Conservation (phyloP, 805 yeast species). For the Cyberlindnera sargentensis region DNA sequence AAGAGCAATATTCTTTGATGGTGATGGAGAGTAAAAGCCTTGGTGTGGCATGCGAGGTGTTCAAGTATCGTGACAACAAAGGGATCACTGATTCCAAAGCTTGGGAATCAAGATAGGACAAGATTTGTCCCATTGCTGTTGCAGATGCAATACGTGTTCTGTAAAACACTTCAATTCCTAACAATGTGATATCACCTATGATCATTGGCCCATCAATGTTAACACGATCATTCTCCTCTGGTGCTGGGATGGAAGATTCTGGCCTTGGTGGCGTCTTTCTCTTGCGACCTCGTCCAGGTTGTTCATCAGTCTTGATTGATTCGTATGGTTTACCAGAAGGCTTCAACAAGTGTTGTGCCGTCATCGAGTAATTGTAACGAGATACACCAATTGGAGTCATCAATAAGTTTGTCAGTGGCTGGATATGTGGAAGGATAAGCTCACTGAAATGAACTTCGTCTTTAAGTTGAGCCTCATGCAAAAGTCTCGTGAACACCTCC, state of each 20-base stretch:
- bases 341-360: conserved; percentile 60
- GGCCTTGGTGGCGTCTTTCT: conserved; percentile 31
- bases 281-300: conserved; percentile 36
- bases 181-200: conserved; percentile 82
- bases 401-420: conserved; percentile 55
- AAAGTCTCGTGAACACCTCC: conserved; percentile 49
- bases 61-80: conserved; percentile 20
- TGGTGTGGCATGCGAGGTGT: conserved; percentile 56
- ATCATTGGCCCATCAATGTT: conserved; percentile 92
- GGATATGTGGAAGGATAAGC: conserved; percentile 48
- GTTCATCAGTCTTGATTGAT: conserved; percentile 3
- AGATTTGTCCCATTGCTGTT: conserved; percentile 60
- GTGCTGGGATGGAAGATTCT: conserved; percentile 37
- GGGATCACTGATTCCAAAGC: conserved; percentile 34
- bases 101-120: conserved; percentile 42
- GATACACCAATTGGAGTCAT: conserved; percentile 96
- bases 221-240: conserved; percentile 50
- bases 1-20: conserved; percentile 57
- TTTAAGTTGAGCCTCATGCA: conserved; percentile 36
- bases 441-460: conserved; percentile 40
- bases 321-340: conserved; percentile 55
- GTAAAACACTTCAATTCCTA: conserved; percentile 69
- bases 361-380: conserved; percentile 82
- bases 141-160: conserved; percentile 74
- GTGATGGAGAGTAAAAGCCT: conserved; percentile 63